These are phyloP conservation scores for Colletotrichum gloeosporioides DNA, from an alignment of 2,329 filamentous ascomycete genomes.

Conservation along the genomic window DNA sequence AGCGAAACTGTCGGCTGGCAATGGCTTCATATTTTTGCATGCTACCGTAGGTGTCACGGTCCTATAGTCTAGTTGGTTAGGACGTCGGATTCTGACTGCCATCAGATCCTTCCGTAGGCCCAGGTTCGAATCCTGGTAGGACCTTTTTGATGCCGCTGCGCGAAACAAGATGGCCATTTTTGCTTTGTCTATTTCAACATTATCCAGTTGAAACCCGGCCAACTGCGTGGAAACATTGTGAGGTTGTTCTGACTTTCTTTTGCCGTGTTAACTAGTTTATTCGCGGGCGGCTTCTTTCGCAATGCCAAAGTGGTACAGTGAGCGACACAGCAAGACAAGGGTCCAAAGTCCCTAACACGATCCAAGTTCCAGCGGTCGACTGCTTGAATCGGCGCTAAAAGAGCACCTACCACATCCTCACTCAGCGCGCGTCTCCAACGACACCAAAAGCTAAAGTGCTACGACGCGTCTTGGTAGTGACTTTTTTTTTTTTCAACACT, in stretches of 20 bases:
- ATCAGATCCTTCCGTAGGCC: slow-evolving; percentile 11
- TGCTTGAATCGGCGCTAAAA: slow-evolving; percentile 11
- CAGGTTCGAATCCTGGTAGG: slow-evolving; percentile 18
- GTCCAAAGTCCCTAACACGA: not conserved
- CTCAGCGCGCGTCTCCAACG: not conserved
- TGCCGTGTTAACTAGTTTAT: not conserved
- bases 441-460: not conserved
- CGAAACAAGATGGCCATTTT: accelerated
- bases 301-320: not conserved
- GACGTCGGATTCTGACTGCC: slow-evolving; percentile 15
- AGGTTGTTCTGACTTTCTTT: too few relatives aligned
- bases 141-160: not conserved
- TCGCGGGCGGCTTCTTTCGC: not conserved
- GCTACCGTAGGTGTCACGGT: accelerated
- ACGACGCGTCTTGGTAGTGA: not conserved
- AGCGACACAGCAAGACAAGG: not conserved
- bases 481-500: not conserved
- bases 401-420: not conserved
- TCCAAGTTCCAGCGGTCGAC: not conserved
- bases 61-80: slow-evolving; percentile 20
- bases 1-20: not conserved
- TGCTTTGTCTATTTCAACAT: accelerated
- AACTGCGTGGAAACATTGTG: too few relatives aligned
- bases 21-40: not conserved
- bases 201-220: too few relatives aligned